Evolutionary conservation across 2,329 filamentous ascomycete genomes (phyloP), one percentile per base, ranked within the genome.

Genomic region (Colletotrichum kahawae): DNA sequence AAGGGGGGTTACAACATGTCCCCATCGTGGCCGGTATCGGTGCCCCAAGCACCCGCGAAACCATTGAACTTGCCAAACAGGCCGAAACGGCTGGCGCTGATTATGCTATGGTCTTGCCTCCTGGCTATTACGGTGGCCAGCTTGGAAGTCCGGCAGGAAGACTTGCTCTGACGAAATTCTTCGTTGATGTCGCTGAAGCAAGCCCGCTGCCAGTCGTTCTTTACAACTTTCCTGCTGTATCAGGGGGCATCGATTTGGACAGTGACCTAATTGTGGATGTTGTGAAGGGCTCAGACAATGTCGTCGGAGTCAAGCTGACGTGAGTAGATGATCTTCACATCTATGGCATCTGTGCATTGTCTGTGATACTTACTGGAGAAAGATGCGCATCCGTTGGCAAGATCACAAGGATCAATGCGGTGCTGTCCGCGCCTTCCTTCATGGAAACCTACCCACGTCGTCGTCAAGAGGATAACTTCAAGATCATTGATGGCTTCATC

Each of bases 321-420:
- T 51, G 43, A 51, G 43, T 51, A 21, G 0, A 51, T 24, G 1
- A 2, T 51, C 43, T 1, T 24, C 10, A 51, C 43, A 13, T 48
- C 10, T 0, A 0, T 0, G n/a, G 13, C 43, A 48, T 51, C 43
- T 51, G n/a, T 51, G 10, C 0, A 51, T 0, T 7, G 21, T 51
- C 43, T 51, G n/a, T 12, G n/a, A 21, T 51, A 51, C 43, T 51
- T 51, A 51, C 43, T 21, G 43, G 10, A n/a, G 12, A 2, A 21
- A 51, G 43, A 51, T 51, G 43, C 0, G 43, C 43, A 12, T 51
- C 43, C 12, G 43, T 51, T 51, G 43, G 43, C 0, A 51, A 51
- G 12, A 51, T 51, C 43, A 51, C 43, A 51, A 51, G 43, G 1
- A 51, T 21, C 4, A 51, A 51, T 51, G 43, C 43, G 7, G 43